phyloP scores from a whole-genome alignment of 2,329 filamentous ascomycete genomes.

The Pseudocercospora cruenta region DNA sequence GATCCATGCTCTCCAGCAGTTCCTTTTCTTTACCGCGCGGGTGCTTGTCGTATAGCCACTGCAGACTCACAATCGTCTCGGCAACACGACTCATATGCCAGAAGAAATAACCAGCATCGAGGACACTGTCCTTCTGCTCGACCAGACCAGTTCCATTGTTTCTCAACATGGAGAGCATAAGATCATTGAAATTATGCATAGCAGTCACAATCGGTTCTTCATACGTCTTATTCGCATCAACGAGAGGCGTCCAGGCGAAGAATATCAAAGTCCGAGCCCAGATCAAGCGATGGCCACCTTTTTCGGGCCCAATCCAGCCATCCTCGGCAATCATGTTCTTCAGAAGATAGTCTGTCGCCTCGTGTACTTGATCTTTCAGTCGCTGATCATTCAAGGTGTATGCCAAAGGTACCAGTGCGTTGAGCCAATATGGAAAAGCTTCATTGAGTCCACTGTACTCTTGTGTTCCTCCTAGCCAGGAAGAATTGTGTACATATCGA shows the following conservation, averaged over 20 bases:
- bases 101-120: slow-evolving; percentile 39
- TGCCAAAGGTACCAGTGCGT: slow-evolving; percentile 61
- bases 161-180: slow-evolving; percentile 61
- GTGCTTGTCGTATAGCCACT: slow-evolving; percentile 54
- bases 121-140: slow-evolving; percentile 46
- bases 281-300: slow-evolving; percentile 48
- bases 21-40: slow-evolving; percentile 41
- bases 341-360: slow-evolving; percentile 53
- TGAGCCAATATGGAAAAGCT: slow-evolving; percentile 62
- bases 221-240: slow-evolving; percentile 53
- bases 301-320: slow-evolving; percentile 63
- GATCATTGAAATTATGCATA: slow-evolving; percentile 54
- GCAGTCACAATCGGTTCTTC: slow-evolving; percentile 51
- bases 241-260: slow-evolving; percentile 55
- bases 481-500: slow-evolving; percentile 54
- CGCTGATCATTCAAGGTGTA: slow-evolving; percentile 54
- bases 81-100: slow-evolving; percentile 46
- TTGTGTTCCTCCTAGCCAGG: slow-evolving; percentile 56
- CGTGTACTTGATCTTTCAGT: slow-evolving; percentile 54
- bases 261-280: slow-evolving; percentile 59
- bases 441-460: slow-evolving; percentile 61
- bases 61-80: slow-evolving; percentile 53
- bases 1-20: slow-evolving; percentile 49
- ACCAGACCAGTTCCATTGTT: slow-evolving; percentile 57
- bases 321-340: slow-evolving; percentile 52